Base-by-base conservation (phyloP, 192 early-diverging fungal genomes). In the Mortierella hygrophila region DNA sequence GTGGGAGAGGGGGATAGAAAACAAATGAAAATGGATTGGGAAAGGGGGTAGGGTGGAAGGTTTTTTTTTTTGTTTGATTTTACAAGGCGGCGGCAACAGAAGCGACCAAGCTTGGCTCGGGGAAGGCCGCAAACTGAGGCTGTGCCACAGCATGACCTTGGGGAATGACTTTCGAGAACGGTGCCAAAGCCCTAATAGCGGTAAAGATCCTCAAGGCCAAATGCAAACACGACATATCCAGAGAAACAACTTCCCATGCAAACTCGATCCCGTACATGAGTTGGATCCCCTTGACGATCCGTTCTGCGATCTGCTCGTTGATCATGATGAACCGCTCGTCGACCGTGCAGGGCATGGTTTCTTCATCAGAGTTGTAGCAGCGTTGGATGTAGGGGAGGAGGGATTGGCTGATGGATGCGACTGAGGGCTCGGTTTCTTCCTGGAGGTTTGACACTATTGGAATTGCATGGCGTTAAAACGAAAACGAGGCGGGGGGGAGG, bases 261-360 rank as follows among this genome's bases (percentile, higher is more conserved):
- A 99, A 97, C 81, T 99, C 97, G 54, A 99, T 92, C 37, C 95
- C 96, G 87, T 95, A 97, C 77, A 95, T 93, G 52, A 93, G 87
- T 72, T 94, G 93, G 77, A 98, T 94, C 16, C 92, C 95, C 82
- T 97, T 96, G 26, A 95, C 96, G 38, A 98, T 92, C 23, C 96
- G 91, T 74, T 89, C 88, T 6, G 94, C 92, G 72, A 93, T 92
- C 11, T 80, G 68, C 71, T 96, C 94, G 63, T 87, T 85, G 81
- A 93, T 91, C 55, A 90, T 78, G 11, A 92, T 76, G 80, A 90
- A 94, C 38, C 88, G 89, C 71, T 94, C 93, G n/a, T 82, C 83
- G 5, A 87, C 71, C 23, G 82, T 77, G 21, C 75, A 65, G 21
- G 91, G 91, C 82, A 93, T 91, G 1, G 87, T 70, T 35, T 89